Conservation (phyloP, 2,329 filamentous ascomycete genomes). For the Epichloe gansuensis region DNA sequence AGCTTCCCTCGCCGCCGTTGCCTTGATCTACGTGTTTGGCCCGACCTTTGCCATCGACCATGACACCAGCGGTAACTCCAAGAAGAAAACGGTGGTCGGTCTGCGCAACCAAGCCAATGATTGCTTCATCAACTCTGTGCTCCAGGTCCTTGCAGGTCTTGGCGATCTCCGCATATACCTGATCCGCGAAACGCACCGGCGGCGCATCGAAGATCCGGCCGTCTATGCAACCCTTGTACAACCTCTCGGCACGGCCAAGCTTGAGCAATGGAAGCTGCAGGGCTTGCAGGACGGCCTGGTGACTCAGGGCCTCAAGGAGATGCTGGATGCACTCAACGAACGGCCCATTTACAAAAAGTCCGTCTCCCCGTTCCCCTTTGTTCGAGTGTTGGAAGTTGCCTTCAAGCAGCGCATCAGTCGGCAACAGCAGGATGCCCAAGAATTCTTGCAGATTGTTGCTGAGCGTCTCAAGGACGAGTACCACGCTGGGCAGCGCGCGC, state of each 20-base stretch:
- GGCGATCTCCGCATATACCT: constrained; percentile 82
- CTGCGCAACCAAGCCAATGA: constrained; percentile 87
- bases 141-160: constrained; percentile 84
- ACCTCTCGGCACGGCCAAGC: constrained; percentile 25
- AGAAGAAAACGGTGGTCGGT: constrained; percentile 81
- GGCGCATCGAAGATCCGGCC: constrained; percentile 63
- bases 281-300: constrained; percentile 70
- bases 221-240: constrained; percentile 57
- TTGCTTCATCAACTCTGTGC: constrained; percentile 91
- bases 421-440: constrained; percentile 94
- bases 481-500: constrained; percentile 65
- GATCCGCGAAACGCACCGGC: constrained; percentile 79
- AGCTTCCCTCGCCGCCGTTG: constrained; percentile 86
- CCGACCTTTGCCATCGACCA: constrained; percentile 94
- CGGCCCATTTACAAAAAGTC: constrained; percentile 88
- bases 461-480: constrained; percentile 92
- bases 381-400: constrained; percentile 68
- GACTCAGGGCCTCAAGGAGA: constrained; percentile 78
- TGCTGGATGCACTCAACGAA: constrained; percentile 86
- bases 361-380: constrained; percentile 76
- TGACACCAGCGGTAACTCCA: constrained; percentile 46
- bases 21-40: constrained; percentile 91
- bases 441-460: constrained; percentile 87
- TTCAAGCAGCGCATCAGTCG: constrained; percentile 85
- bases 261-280: constrained; percentile 48